Evolutionary conservation across 495 filamentous ascomycete genomes (phyloP), one percentile per base, ranked within the genome.

Genomic region (Penicilliopsis zonata): DNA sequence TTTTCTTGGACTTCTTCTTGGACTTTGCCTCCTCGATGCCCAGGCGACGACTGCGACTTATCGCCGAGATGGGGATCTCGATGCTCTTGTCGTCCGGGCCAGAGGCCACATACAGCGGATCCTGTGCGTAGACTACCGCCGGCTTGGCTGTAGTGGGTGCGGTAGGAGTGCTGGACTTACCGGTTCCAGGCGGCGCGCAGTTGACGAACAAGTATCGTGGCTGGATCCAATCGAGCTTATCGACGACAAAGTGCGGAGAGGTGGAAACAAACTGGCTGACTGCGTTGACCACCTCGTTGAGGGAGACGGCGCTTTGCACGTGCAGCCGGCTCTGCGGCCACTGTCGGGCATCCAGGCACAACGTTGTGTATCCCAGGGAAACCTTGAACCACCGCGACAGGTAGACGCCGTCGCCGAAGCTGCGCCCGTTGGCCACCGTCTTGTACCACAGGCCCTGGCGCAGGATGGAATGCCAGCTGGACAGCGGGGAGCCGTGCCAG

Each of bases 401-500:
- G 46, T 96, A 96, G 6, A 87, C 78, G 2, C 88, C 88, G 47
- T 94, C 23, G 0, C 88, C 88, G 46, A 40, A 83, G 3, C 78
- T 60, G 33, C 88, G 72, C 8, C 87, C 88, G 46, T 83, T 53
- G 0, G 35, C 27, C 1, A 59, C 51, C 1, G 70, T 41, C 5
- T 74, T 69, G 57, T 76, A 94, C 45, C 93, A 67, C 4, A 96
- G 56, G 1, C 87, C 86, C 36, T 79, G 69, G 26, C 88, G 71
- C 33, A 96, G 68, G 37, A 96, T 96, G 40, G 72, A 80, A 51
- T 94, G 88, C 88, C 88, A 96, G 46, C 92, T 94, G 0, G 38
- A 23, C 2, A 94, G 36, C 0, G 57, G 52, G 43, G 84, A 92
- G 3, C 88, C 88, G 50, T 90, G 84, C 70, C 77, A 93, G 2